A percentile compares a stretch with the other conserved stretches of the same genome.
Conservation (phyloP, 768 basidiomycete species). For the Coprinopsis cinerea region DNA sequence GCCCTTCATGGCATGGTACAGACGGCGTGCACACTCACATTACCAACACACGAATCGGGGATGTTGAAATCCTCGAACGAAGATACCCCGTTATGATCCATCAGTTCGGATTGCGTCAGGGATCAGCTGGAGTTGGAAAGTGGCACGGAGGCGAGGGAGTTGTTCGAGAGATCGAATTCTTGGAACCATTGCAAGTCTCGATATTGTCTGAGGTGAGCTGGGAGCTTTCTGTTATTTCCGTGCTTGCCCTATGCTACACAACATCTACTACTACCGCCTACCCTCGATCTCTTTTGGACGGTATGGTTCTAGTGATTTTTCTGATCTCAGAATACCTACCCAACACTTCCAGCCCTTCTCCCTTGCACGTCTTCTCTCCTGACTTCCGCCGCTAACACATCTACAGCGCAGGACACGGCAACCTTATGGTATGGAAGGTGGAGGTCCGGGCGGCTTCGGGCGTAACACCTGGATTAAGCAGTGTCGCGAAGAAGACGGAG, state of each 20-base stretch:
- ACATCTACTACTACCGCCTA: no score
- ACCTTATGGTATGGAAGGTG: slow-evolving; percentile 85
- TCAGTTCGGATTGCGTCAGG: slow-evolving; percentile 69
- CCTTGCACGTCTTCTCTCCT: background rate
- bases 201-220: slow-evolving; percentile 82
- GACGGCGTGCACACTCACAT: slow-evolving; percentile 93
- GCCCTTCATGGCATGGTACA: slow-evolving; percentile 85
- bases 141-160: slow-evolving; percentile 84
- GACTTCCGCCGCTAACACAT: no score
- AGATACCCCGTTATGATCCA: slow-evolving; percentile 90
- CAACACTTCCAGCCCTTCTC: background rate
- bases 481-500: slow-evolving; percentile 60
- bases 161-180: slow-evolving; percentile 75
- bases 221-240: no score
- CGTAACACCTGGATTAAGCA: slow-evolving; percentile 86
- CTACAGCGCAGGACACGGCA: slow-evolving; percentile 77
- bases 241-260: no score
- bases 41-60: slow-evolving; percentile 89
- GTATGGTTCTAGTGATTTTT: no score
- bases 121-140: slow-evolving; percentile 64
- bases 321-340: no score
- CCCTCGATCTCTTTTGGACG: no score
- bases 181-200: slow-evolving; percentile 78
- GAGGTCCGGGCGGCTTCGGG: slow-evolving; percentile 63
- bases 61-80: slow-evolving; percentile 89